Conservation (phyloP, 345 rosid genomes). For the Toxicodendron radicans region DNA sequence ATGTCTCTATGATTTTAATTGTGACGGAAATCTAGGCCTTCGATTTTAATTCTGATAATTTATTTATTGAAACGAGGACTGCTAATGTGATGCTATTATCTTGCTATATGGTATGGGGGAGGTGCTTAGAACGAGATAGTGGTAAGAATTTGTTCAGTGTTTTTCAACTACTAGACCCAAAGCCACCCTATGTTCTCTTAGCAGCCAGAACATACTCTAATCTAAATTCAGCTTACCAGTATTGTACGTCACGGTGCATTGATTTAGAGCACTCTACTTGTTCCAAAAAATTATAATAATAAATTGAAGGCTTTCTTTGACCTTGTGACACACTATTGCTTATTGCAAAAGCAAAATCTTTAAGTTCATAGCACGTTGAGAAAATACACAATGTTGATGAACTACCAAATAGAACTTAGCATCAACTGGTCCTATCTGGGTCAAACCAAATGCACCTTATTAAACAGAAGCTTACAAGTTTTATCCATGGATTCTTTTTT, state of each 20-base stretch:
- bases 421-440: background rate
- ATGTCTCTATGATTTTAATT: too few relatives aligned
- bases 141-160: too few relatives aligned
- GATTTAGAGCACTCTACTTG: background rate
- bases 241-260: background rate
- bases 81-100: too few relatives aligned
- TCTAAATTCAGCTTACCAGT: too few relatives aligned
- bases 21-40: too few relatives aligned
- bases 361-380: slow-evolving; percentile 24
- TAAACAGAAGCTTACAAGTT: slow-evolving; percentile 35
- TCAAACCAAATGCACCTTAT: slow-evolving; percentile 50
- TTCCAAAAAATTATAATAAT: background rate
- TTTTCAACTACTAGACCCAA: too few relatives aligned
- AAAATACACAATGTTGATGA: slow-evolving; percentile 35
- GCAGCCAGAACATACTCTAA: background rate
- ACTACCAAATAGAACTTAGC: slow-evolving; percentile 29
- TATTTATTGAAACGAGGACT: too few relatives aligned
- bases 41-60: too few relatives aligned
- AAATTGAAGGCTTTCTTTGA: background rate
- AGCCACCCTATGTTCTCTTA: background rate
- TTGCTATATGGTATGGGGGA: too few relatives aligned
- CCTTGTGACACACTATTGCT: slow-evolving; percentile 21
- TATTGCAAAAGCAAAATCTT: slow-evolving; percentile 25
- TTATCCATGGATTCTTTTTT: slow-evolving; percentile 14
- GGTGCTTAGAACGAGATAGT: too few relatives aligned